Conservation (phyloP, 2,329 filamentous ascomycete species). For the Penicillium sp. region DNA sequence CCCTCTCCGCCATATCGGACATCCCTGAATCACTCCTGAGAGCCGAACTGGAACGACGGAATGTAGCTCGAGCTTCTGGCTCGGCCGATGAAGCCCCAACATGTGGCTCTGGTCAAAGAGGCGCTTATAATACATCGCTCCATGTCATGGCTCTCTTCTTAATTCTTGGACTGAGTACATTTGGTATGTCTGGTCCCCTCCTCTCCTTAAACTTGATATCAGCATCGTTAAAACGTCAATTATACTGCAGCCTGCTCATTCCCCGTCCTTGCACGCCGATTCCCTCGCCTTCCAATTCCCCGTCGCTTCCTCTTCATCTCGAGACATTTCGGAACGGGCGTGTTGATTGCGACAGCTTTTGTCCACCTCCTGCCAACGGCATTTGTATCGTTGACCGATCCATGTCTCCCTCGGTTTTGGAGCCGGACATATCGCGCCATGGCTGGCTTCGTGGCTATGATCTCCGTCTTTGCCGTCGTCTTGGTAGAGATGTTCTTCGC, state of each 20-base stretch:
- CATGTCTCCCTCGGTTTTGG: slow-evolving; percentile 75
- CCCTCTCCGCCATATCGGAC: slow-evolving; percentile 28
- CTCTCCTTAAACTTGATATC: neutral
- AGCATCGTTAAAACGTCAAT: slow-evolving; percentile 12
- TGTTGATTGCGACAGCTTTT: slow-evolving; percentile 59
- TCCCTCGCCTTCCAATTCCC: slow-evolving; percentile 61
- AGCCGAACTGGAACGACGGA: slow-evolving; percentile 35
- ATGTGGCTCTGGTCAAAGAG: slow-evolving; percentile 39
- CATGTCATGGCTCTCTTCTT: slow-evolving; percentile 70
- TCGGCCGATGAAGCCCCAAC: slow-evolving; percentile 22
- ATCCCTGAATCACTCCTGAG: slow-evolving; percentile 37
- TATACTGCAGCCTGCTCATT: slow-evolving; percentile 57
- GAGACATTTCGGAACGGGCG: slow-evolving; percentile 60
- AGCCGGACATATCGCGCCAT: slow-evolving; percentile 76
- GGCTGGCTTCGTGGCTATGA: slow-evolving; percentile 79
- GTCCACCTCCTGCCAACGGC: slow-evolving; percentile 65
- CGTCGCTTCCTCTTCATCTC: slow-evolving; percentile 61
- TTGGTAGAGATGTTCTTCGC: slow-evolving; percentile 88
- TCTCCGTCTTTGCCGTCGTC: slow-evolving; percentile 78
- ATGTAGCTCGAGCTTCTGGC: slow-evolving; percentile 18
- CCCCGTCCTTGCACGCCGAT: slow-evolving; percentile 60
- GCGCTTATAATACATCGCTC: slow-evolving; percentile 63
- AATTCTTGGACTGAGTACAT: slow-evolving; percentile 58
- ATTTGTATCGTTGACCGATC: slow-evolving; percentile 61
- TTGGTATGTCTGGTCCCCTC: slow-evolving; percentile 35